Percentiles rank a stretch among this genome's conserved stretches.
These are phyloP conservation scores for Pseudogymnoascus sp. DNA, from an alignment of 2,329 filamentous ascomycete genomes.

Conservation along the genomic window DNA sequence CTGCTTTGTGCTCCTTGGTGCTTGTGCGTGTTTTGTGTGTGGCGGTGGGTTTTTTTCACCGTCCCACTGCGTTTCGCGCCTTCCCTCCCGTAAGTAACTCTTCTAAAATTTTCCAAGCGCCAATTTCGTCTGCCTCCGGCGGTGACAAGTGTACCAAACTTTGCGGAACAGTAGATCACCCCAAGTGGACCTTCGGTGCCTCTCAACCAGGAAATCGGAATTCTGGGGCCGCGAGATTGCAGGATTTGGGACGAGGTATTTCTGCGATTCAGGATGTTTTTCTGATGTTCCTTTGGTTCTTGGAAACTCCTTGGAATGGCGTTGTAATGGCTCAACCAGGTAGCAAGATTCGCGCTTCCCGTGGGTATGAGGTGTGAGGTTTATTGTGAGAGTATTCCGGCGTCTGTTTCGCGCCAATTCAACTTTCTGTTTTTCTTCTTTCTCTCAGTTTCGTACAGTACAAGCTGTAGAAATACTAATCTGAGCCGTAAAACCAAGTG, in stretches of 20 bases:
- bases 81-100: slow-evolving; percentile 3
- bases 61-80: slow-evolving; percentile 1
- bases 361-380: not conserved
- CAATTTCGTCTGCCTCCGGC: not conserved
- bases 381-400: not conserved
- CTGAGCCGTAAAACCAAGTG: not conserved
- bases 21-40: not conserved
- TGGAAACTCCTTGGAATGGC: not conserved
- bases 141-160: not conserved
- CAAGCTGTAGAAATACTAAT: not conserved
- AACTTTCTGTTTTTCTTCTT: not conserved
- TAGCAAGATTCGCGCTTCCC: not conserved
- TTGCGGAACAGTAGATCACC: not conserved
- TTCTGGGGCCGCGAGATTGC: not conserved
- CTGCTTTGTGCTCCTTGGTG: not conserved
- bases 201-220: not conserved
- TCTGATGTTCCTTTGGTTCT: not conserved
- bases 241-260: not conserved
- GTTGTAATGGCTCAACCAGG: not conserved
- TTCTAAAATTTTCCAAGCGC: not conserved
- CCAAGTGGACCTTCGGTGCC: not conserved
- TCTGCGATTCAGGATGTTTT: not conserved
- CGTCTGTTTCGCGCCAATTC: not conserved
- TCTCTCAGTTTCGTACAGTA: not conserved
- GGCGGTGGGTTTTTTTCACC: not conserved